phyloP scores from a whole-genome alignment of 768 basidiomycete genomes.

The Lactarius hatsudake region DNA sequence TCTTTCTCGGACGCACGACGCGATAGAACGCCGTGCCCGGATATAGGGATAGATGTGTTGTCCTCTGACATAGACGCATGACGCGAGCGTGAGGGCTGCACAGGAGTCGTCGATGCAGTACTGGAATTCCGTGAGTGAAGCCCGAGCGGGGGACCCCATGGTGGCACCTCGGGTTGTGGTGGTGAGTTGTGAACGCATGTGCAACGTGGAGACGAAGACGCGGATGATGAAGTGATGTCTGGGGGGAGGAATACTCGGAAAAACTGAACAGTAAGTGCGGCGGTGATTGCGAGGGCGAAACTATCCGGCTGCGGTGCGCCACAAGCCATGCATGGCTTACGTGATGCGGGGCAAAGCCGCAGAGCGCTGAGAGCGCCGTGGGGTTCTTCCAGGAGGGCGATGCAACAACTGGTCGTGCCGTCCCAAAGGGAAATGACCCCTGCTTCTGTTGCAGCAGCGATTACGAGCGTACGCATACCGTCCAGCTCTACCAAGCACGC shows the following conservation, averaged over 20 bases:
- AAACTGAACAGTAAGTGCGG: slow-evolving; percentile 60
- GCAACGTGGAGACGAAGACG: slow-evolving; percentile 51
- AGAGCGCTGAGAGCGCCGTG: slow-evolving; percentile 58
- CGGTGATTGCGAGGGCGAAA: slow-evolving; percentile 62
- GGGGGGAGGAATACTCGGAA: slow-evolving; percentile 58
- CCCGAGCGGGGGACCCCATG: slow-evolving; percentile 45
- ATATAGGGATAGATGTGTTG: slow-evolving; percentile 67
- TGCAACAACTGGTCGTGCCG: slow-evolving; percentile 57
- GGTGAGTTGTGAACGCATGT: slow-evolving; percentile 57
- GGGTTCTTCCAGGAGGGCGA: slow-evolving; percentile 58
- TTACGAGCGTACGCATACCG: slow-evolving; percentile 49
- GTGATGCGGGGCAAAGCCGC: slow-evolving; percentile 53
- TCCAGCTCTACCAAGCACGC: slow-evolving; percentile 52
- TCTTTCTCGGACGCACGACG: slow-evolving; percentile 73
- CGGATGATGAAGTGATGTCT: slow-evolving; percentile 33
- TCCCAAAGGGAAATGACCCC: slow-evolving; percentile 80
- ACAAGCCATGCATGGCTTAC: slow-evolving; percentile 66
- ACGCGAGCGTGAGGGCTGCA: slow-evolving; percentile 46
- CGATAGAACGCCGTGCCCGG: slow-evolving; percentile 75
- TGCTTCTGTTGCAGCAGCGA: slow-evolving; percentile 60
- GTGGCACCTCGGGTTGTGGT: slow-evolving; percentile 38
- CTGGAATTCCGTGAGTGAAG: slow-evolving; percentile 66
- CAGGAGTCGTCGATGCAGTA: slow-evolving; percentile 41
- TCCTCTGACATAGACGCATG: slow-evolving; percentile 50
- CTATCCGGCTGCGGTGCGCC: slow-evolving; percentile 64